Conservation (phyloP, 129 eudicot species). For the Silybum marianum region DNA sequence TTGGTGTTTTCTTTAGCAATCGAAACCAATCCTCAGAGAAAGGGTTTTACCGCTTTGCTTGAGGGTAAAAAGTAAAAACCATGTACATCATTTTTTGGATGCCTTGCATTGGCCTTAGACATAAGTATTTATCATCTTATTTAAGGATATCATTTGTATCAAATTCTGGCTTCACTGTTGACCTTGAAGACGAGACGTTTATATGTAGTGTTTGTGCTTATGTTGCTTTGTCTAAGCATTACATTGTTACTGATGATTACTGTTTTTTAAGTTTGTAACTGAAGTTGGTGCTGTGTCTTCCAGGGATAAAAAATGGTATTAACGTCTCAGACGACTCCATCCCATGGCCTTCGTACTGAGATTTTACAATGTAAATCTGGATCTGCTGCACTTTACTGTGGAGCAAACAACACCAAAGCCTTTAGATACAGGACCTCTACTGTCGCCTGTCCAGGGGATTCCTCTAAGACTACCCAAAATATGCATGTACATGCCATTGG, state of each 20-base stretch:
- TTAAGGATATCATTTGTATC: neutral
- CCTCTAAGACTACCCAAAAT: constrained; percentile 33
- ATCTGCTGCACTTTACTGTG: constrained; percentile 30
- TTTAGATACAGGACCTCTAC: constrained; percentile 37
- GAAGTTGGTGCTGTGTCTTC: constrained; percentile 6
- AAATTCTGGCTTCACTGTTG: neutral
- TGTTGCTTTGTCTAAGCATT: neutral
- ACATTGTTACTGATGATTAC: neutral
- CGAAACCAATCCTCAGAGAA: neutral
- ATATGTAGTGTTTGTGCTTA: neutral
- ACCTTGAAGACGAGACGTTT: neutral
- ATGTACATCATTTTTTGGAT: neutral
- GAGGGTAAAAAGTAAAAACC: neutral
- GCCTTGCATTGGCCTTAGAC: neutral
- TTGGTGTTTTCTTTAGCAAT: neutral
- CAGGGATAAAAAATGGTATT: constrained; percentile 59
- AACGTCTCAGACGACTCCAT: constrained; percentile 53
- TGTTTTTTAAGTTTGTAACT: neutral
- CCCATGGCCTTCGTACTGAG: constrained; percentile 49
- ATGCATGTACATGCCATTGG: constrained; percentile 33
- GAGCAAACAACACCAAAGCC: constrained; percentile 30
- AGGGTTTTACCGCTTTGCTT: neutral
- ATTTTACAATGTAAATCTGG: constrained; percentile 42
- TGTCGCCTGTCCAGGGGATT: constrained; percentile 35
- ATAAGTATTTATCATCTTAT: neutral